Percentiles rank a stretch among this genome's conserved stretches.
phyloP scores from a whole-genome alignment of 148 eudicot species.

The Fagopyrum tataricum region DNA sequence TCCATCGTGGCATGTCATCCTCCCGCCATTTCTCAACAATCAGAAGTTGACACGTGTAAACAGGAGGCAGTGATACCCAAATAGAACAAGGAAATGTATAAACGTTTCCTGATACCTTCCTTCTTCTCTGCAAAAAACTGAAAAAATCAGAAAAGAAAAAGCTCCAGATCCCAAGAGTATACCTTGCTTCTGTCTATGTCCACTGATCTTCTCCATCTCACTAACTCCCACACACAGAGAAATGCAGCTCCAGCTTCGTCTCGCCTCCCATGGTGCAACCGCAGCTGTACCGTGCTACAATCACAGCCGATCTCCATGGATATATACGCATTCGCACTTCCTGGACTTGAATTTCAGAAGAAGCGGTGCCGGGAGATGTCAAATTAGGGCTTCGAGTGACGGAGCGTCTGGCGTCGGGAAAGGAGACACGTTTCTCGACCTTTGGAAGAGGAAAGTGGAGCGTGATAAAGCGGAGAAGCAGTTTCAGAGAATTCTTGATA shows the following conservation, averaged over 20 bases:
- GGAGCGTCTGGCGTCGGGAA: constrained; percentile 2
- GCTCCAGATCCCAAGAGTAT: background rate
- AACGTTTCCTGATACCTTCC: background rate
- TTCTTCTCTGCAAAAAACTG: background rate
- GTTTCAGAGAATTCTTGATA: constrained; percentile 36
- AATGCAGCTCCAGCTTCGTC: constrained; percentile 11
- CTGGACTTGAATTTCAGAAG: background rate
- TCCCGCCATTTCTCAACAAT: constrained; percentile 5
- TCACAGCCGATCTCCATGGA: background rate
- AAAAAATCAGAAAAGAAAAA: background rate
- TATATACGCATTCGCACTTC: background rate
- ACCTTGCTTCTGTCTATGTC: background rate
- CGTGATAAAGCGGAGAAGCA: constrained; percentile 40
- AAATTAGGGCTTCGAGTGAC: constrained; percentile 30
- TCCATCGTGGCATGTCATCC: too few species aligned
- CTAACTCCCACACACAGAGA: background rate
- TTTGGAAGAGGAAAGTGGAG: constrained; percentile 71
- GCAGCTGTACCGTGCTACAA: background rate
- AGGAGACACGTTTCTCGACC: constrained; percentile 49
- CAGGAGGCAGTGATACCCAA: too few species aligned
- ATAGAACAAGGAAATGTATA: too few species aligned
- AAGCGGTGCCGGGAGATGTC: constrained; percentile 12
- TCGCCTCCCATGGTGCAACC: constrained; percentile 8
- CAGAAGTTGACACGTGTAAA: constrained; percentile 3
- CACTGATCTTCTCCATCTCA: background rate